phyloP scores from a whole-genome alignment of 768 basidiomycete species.

The Phylloporus sp. region DNA sequence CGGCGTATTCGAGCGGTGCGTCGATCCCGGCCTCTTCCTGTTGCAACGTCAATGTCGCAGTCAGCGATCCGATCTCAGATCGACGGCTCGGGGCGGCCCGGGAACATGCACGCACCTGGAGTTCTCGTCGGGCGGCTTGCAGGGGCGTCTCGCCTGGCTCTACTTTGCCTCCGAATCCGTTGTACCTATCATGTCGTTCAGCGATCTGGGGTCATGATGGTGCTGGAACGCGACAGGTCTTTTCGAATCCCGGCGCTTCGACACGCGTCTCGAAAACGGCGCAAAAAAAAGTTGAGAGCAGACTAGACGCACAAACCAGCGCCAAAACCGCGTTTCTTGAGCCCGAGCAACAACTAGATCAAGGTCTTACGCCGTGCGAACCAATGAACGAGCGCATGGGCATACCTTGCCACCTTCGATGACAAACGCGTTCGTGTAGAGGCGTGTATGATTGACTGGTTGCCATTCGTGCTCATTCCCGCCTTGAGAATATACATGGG shows the following conservation, averaged over 20 bases:
- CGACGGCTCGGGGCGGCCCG: too few relatives aligned
- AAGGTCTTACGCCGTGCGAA: slow-evolving; percentile 29
- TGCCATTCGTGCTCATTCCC: slow-evolving; percentile 44
- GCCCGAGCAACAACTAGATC: slow-evolving; percentile 66
- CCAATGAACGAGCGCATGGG: not conserved
- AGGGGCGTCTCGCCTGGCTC: slow-evolving; percentile 64
- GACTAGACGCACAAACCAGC: slow-evolving; percentile 43
- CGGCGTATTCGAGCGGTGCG: slow-evolving; percentile 58
- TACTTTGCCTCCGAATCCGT: slow-evolving; percentile 88
- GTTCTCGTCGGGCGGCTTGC: slow-evolving; percentile 73
- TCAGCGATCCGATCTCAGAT: too few relatives aligned
- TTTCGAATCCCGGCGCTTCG: not conserved
- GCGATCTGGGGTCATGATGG: too few relatives aligned
- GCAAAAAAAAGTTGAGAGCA: not conserved
- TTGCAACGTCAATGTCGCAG: too few relatives aligned
- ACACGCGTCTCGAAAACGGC: not conserved
- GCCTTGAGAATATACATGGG: slow-evolving; percentile 34
- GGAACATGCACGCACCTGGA: slow-evolving; percentile 39
- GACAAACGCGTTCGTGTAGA: slow-evolving; percentile 72
- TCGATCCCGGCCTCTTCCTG: slow-evolving; percentile 83
- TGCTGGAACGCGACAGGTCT: too few relatives aligned
- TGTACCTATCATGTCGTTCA: slow-evolving; percentile 47
- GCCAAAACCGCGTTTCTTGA: slow-evolving; percentile 78
- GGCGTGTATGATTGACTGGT: slow-evolving; percentile 34
- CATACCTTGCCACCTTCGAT: slow-evolving; percentile 46